Conservation (phyloP, 257 asterid genomes). For the Ilex aquifolium region DNA sequence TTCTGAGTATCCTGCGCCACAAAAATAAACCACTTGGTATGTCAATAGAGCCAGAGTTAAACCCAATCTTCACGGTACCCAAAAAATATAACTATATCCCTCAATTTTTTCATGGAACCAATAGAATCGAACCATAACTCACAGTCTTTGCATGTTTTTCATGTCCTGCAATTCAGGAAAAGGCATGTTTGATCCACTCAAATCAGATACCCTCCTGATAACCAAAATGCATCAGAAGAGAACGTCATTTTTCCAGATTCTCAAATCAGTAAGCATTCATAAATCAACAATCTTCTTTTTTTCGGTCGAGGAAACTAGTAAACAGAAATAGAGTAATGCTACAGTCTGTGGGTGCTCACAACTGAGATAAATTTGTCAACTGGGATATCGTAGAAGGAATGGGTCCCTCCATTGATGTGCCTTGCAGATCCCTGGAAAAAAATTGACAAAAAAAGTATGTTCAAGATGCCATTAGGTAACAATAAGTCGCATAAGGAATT, state of each 20-base stretch:
- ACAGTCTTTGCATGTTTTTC: slow-evolving; percentile 32
- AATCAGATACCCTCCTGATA: slow-evolving; percentile 70
- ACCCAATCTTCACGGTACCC: background rate
- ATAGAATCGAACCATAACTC: slow-evolving; percentile 20
- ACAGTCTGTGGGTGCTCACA: slow-evolving; percentile 40
- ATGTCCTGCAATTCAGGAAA: slow-evolving; percentile 52
- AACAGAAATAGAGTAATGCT: background rate
- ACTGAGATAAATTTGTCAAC: slow-evolving; percentile 32
- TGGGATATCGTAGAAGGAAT: slow-evolving; percentile 49
- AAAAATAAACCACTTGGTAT: slow-evolving; percentile 10
- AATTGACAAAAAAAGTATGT: slow-evolving; percentile 5
- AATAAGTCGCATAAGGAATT: background rate
- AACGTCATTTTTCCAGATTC: too few species aligned
- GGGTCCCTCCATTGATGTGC: slow-evolving; percentile 76
- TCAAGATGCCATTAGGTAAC: background rate
- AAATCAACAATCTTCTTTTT: background rate
- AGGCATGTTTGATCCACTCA: slow-evolving; percentile 36
- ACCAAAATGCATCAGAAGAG: slow-evolving; percentile 1
- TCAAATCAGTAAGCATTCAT: background rate
- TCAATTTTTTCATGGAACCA: too few species aligned
- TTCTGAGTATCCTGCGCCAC: slow-evolving; percentile 64
- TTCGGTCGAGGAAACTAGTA: background rate
- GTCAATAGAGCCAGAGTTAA: background rate
- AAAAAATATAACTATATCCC: slow-evolving; percentile 5
- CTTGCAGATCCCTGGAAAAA: slow-evolving; percentile 68